Percentiles rank a stretch among this genome's conserved stretches.
Evolutionary conservation across 169 alveolate genomes (phyloP).

Genomic region (Plasmodium vinckei): DNA sequence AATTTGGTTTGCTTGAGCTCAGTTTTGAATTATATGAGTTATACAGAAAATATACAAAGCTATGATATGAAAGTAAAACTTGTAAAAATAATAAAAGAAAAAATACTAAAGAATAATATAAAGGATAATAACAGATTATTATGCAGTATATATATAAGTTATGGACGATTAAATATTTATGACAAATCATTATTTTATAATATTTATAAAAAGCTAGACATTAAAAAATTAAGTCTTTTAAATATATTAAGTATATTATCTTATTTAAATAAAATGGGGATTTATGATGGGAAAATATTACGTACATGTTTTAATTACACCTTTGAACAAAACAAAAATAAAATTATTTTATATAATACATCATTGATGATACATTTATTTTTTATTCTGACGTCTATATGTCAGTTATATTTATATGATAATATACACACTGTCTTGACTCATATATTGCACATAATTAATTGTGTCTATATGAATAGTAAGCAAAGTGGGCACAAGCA

Average conservation of each 20-base stretch:
- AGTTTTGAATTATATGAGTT: slow-evolving; percentile 39
- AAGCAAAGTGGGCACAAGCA: neutral
- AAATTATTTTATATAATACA: neutral
- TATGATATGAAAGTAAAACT: slow-evolving; percentile 32
- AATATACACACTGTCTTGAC: slow-evolving; percentile 5
- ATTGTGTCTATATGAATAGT: neutral
- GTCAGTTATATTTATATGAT: slow-evolving; percentile 26
- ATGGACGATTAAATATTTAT: slow-evolving; percentile 41
- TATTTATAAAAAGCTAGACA: slow-evolving; percentile 10
- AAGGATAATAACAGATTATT: slow-evolving; percentile 12
- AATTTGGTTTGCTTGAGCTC: slow-evolving; percentile 30
- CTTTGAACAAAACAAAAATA: neutral
- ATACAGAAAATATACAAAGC: slow-evolving; percentile 45
- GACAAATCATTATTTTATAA: slow-evolving; percentile 30
- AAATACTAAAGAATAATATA: slow-evolving; percentile 8
- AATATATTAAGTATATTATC: slow-evolving; percentile 37
- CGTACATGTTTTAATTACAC: slow-evolving; percentile 15
- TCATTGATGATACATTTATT: slow-evolving; percentile 19
- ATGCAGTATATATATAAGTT: slow-evolving; percentile 46
- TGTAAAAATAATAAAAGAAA: slow-evolving; percentile 19
- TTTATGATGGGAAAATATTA: slow-evolving; percentile 27
- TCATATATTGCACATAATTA: slow-evolving; percentile 7
- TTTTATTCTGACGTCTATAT: slow-evolving; percentile 47
- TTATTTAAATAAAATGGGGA: slow-evolving; percentile 31
- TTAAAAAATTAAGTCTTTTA: neutral